Evolutionary conservation across 129 eudicot species (phyloP), one percentile per base, ranked within the genome.

Genomic region (Flaveria robusta): DNA sequence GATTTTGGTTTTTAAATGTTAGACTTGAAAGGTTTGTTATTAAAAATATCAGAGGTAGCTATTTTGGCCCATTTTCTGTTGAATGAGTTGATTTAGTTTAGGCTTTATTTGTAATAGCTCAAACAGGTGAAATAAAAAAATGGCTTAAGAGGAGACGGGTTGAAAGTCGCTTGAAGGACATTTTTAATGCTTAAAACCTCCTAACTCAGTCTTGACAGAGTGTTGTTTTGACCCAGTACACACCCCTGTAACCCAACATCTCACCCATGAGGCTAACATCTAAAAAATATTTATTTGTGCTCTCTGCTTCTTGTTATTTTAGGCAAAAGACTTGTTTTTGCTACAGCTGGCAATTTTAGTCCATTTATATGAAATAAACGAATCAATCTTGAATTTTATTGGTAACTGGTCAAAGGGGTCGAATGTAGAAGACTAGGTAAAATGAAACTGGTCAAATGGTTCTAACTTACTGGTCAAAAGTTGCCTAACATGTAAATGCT

Each of bases 1-100:
- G 26, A 22, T 24, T 24, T 41, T 68, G 56, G 29, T 77, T 77
- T 15, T 37, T 65, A 49, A 31, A 51, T 52, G 42, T 22, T 24
- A 37, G 7, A 34, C 39, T 34, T 34, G 39, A 34, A 34, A 34
- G 39, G 39, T 34, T 4, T 31, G 39, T 5, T 4, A 34, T 34
- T 34, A 34, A 49, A 15, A 63, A 13, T 60, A 27, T 12, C 4
- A 29, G 22, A 14, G 22, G 45, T 29, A 63, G 31, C 43, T 1
- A 2, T 27, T 63, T 63, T 63, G 68, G 43, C 68, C 10, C 45
- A 58, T 26, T 5, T 24, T 5, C 11, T 63, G 29, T 13, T 63
- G 12, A 29, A 27, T 29, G 13, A 63, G 45, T 15, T 8, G 9
- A 63, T 63, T 27, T 16, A 13, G 68, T 45, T 29, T 15, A 14